Base-by-base conservation (phyloP, 495 filamentous ascomycete species). In the Tuber aestivum region DNA sequence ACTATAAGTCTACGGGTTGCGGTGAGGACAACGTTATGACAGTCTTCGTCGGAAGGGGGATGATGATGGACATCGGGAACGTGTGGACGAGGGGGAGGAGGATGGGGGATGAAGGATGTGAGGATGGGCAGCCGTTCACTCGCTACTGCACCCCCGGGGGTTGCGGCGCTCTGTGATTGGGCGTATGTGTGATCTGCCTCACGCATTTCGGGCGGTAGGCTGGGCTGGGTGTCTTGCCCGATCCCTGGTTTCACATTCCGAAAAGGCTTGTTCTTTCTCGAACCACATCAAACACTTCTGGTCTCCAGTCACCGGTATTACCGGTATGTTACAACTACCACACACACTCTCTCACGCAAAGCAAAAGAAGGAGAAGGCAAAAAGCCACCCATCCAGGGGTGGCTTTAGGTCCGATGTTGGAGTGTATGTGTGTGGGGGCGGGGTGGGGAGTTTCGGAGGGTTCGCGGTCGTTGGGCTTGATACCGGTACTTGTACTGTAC, bases 191-290 rank as follows among this genome's bases (percentile, higher is more conserved):
- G 56, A 65, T 65, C 56, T 65, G 10, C 56, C 56, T 75, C 56
- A 45, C 41, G 70, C 70, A 45, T 42, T 69, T 76, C 44, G 41
- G 74, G 77, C 77, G 74, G 74, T 37, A 73, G 70, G 70, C 41
- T 71, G 48, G 23, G 48, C 21, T 56, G 48, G 48, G n/a, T 56
- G 48, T 56, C 48, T n/a, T n/a, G 56, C 56, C 56, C 69, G 38
- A 72, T 79, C 72, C 77, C 75, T 79, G 72, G 77, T 78, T 79
- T 78, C 77, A 79, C 77, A 74, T 45, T 72, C 4, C 35, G 68
- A 71, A 78, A 78, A 75, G 75, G 68, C 71, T 78, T 70, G 70
- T 78, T 69, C 71, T 74, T 73, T 73, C 74, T 72, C 77, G 76
- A 78, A 73, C 74, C 65, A 41, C 70, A 74, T 74, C 75, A 79